Evolutionary conservation across 2,329 filamentous ascomycete genomes (phyloP).

Genomic region (Thielaviopsis euricoi): DNA sequence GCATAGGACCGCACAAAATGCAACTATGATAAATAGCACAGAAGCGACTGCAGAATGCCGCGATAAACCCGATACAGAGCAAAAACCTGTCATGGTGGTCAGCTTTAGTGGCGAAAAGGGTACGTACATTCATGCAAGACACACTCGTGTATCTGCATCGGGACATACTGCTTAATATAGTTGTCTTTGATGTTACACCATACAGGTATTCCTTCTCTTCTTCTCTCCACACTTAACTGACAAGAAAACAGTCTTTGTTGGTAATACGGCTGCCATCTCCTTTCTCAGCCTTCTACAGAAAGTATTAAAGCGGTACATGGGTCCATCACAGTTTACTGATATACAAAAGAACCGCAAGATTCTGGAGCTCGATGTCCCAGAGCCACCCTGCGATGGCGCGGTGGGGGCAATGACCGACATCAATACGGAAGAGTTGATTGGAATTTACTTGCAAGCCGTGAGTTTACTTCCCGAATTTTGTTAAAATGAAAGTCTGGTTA

Average conservation of each 20-base stretch:
- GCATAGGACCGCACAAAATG: background rate
- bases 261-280: conserved; percentile 11
- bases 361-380: conserved; percentile 9
- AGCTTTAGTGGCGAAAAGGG: conserved; percentile 10
- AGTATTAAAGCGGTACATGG: conserved; percentile 10
- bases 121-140: background rate
- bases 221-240: background rate
- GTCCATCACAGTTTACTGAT: conserved; percentile 12
- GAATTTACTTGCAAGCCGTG: conserved; percentile 12
- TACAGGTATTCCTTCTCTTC: background rate
- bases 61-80: background rate
- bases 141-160: no score
- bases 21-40: background rate
- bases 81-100: conserved; percentile 9
- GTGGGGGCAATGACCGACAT: background rate
- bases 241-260: conserved; percentile 6
- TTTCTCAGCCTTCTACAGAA: conserved; percentile 12
- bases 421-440: conserved; percentile 5
- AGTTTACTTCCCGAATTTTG: background rate
- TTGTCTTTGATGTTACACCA: no score
- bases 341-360: conserved; percentile 5
- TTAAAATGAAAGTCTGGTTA: background rate
- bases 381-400: background rate
- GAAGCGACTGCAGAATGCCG: background rate
- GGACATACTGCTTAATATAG: no score